phyloP scores from a whole-genome alignment of 176 grass and related monocot genomes.

The Musa troglodytarum region DNA sequence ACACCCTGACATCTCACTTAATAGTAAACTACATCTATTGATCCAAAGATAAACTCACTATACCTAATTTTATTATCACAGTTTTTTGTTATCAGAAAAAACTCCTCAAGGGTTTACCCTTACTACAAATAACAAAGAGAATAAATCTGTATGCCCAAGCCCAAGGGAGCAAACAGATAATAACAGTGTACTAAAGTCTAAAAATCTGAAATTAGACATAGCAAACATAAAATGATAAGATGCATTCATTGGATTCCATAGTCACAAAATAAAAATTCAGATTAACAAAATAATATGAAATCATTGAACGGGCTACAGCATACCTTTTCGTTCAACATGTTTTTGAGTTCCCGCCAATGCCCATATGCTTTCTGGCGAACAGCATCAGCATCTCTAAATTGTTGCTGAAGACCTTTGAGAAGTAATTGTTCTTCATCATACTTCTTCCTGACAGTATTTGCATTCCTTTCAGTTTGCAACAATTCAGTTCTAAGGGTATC shows the following conservation, averaged over 20 bases:
- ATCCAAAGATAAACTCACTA: too few relatives aligned
- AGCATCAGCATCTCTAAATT: slow-evolving; percentile 51
- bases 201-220: background rate
- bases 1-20: too few relatives aligned
- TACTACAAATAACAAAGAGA: too few relatives aligned
- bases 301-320: background rate
- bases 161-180: background rate
- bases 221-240: slow-evolving; percentile 18
- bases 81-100: too few relatives aligned
- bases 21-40: too few relatives aligned
- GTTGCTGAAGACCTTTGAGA: slow-evolving; percentile 38
- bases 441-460: slow-evolving; percentile 40
- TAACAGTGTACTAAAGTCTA: background rate
- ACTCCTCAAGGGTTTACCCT: too few relatives aligned
- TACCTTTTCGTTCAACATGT: slow-evolving; percentile 55
- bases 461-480: slow-evolving; percentile 47
- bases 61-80: too few relatives aligned
- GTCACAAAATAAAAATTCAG: too few relatives aligned
- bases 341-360: slow-evolving; percentile 45
- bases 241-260: background rate
- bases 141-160: too few relatives aligned
- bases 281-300: too few relatives aligned
- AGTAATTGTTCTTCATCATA: slow-evolving; percentile 42
- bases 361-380: slow-evolving; percentile 59
- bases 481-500: slow-evolving; percentile 58